Conservation (phyloP, 352 stramenopile species). For the Pythium scleroteichum region DNA sequence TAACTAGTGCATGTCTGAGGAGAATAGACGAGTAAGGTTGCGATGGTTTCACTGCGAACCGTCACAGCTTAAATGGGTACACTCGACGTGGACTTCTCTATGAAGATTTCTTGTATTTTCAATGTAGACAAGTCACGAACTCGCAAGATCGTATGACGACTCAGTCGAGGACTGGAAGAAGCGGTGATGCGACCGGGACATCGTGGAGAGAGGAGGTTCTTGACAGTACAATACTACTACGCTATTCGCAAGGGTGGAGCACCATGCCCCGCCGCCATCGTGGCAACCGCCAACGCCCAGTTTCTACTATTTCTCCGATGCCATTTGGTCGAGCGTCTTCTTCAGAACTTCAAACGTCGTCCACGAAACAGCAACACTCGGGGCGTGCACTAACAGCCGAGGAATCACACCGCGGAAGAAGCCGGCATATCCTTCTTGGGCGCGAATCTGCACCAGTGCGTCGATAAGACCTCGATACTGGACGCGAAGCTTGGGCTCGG, state of each 20-base stretch:
- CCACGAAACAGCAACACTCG: slow-evolving; percentile 98
- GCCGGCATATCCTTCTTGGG: slow-evolving; percentile 91
- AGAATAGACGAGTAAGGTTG: neutral
- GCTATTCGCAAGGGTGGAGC: slow-evolving; percentile 5
- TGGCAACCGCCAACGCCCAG: neutral
- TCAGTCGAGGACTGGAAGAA: neutral
- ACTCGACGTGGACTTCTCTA: no score
- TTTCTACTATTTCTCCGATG: slow-evolving; percentile 20
- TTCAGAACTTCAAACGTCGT: slow-evolving; percentile 98
- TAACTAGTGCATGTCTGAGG: neutral
- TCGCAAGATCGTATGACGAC: no score
- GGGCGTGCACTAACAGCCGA: slow-evolving; percentile 94
- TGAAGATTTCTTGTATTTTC: no score
- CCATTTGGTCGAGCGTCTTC: slow-evolving; percentile 72
- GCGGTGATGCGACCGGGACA: neutral
- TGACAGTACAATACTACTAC: slow-evolving; percentile 9
- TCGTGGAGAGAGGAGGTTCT: neutral
- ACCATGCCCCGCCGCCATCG: neutral
- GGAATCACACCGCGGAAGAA: slow-evolving; percentile 96
- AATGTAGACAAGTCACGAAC: no score
- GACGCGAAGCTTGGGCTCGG: slow-evolving; percentile 55
- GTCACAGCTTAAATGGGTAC: no score
- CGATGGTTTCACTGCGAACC: no score
- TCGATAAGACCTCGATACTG: slow-evolving; percentile 79
- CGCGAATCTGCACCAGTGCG: slow-evolving; percentile 85